phyloP scores from a whole-genome alignment of 73 alveolate genomes.

The Paramecium caudatum region DNA sequence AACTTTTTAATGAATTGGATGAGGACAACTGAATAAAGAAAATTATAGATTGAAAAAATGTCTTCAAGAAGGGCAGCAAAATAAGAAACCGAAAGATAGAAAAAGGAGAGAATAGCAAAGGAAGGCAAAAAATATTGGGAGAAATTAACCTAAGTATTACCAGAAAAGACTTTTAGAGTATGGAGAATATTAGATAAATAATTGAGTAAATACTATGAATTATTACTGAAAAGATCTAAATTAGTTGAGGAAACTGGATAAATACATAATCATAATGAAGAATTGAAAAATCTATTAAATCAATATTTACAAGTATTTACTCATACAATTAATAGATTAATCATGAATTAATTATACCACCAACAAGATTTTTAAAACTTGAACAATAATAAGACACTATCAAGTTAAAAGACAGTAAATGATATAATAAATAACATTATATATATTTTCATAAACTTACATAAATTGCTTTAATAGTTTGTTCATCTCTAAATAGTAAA shows the following conservation, averaged over 20 bases:
- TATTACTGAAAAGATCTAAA: constrained; percentile 88
- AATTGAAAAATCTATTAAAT: constrained; percentile 87
- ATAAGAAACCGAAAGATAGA: constrained; percentile 92
- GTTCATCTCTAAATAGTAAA: neutral
- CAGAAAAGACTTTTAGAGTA: constrained; percentile 85
- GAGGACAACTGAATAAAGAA: constrained; percentile 83
- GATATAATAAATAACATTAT: constrained; percentile 27
- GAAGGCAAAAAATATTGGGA: constrained; percentile 94
- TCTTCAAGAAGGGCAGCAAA: constrained; percentile 77
- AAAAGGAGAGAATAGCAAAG: constrained; percentile 87
- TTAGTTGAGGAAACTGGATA: constrained; percentile 95
- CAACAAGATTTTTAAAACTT: constrained; percentile 91
- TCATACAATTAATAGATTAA: constrained; percentile 78
- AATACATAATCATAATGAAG: constrained; percentile 93
- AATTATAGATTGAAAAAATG: constrained; percentile 77
- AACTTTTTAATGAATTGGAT: constrained; percentile 85
- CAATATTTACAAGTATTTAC: constrained; percentile 89
- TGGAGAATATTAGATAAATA: constrained; percentile 92
- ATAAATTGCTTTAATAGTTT: constrained; percentile 37
- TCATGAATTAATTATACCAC: constrained; percentile 94
- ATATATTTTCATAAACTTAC: constrained; percentile 10
- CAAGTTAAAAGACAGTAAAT: constrained; percentile 31
- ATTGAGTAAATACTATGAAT: constrained; percentile 85
- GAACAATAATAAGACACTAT: constrained; percentile 76
- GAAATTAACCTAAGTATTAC: constrained; percentile 86